phyloP scores from a whole-genome alignment of 805 yeast species.

The Ogataea minuta region DNA sequence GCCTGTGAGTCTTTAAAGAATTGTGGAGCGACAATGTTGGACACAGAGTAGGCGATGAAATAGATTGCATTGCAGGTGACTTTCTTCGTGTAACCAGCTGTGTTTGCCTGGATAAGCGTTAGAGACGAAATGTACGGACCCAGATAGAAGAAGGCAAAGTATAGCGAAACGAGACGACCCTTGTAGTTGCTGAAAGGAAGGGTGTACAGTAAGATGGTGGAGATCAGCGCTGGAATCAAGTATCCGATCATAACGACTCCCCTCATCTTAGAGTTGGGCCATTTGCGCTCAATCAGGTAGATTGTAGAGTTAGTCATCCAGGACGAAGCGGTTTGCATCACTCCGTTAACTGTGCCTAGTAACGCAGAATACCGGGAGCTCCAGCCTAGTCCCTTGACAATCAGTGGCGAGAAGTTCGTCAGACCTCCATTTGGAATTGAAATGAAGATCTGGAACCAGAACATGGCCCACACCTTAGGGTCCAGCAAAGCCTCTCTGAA shows the following conservation, averaged over 20 bases:
- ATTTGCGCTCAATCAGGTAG: slow-evolving; percentile 50
- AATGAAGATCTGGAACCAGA: slow-evolving; percentile 43
- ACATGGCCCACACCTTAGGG: slow-evolving; percentile 48
- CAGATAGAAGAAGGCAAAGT: slow-evolving; percentile 27
- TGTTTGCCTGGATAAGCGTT: slow-evolving; percentile 44
- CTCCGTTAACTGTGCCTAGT: slow-evolving; percentile 38
- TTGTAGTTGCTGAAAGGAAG: slow-evolving; percentile 27
- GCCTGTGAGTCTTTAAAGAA: slow-evolving; percentile 55
- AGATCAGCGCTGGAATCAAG: slow-evolving; percentile 27
- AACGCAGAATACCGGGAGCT: slow-evolving; percentile 30
- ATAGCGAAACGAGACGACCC: slow-evolving; percentile 24
- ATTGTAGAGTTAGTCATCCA: slow-evolving; percentile 36
- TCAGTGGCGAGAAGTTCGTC: slow-evolving; percentile 44
- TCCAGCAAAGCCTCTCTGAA: slow-evolving; percentile 55
- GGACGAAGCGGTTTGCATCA: slow-evolving; percentile 29
- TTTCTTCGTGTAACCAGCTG: slow-evolving; percentile 76
- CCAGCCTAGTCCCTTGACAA: slow-evolving; percentile 33
- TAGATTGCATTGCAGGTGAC: slow-evolving; percentile 56
- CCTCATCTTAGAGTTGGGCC: slow-evolving; percentile 34
- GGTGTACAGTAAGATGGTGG: slow-evolving; percentile 31
- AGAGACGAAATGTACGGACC: slow-evolving; percentile 32
- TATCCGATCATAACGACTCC: slow-evolving; percentile 31
- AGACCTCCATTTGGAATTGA: slow-evolving; percentile 61
- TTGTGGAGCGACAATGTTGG: slow-evolving; percentile 73
- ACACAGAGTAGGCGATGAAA: slow-evolving; percentile 64